phyloP scores from a whole-genome alignment of 78 protist genomes.

The Speleostelium caveatum region DNA sequence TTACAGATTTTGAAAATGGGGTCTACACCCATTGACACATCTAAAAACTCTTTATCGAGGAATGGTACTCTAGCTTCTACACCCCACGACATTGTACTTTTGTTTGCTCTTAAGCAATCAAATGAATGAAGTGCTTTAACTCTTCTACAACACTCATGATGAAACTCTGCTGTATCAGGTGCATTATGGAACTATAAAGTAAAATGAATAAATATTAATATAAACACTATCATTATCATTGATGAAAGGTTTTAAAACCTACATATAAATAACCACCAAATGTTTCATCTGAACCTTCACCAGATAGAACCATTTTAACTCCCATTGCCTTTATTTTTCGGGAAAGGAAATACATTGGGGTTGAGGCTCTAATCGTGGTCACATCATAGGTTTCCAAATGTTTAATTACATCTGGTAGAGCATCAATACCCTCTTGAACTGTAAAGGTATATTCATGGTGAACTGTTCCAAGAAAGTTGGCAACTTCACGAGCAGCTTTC shows the following conservation, averaged over 20 bases:
- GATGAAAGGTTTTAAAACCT: no score
- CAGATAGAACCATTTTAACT: conserved; percentile 93
- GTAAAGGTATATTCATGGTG: conserved; percentile 88
- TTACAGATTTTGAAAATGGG: conserved; percentile 81
- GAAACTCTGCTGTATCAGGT: conserved; percentile 87
- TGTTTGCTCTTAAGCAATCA: conserved; percentile 93
- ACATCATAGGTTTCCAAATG: conserved; percentile 94
- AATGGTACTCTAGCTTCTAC: conserved; percentile 92
- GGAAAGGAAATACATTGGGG: conserved; percentile 93
- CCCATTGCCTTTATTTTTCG: conserved; percentile 92
- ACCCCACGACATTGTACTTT: conserved; percentile 92
- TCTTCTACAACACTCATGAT: conserved; percentile 84
- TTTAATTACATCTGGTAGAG: conserved; percentile 88
- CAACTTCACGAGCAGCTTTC: conserved; percentile 88
- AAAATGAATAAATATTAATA: no score
- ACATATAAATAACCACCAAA: conserved; percentile 81
- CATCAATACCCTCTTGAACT: conserved; percentile 91
- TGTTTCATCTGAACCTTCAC: conserved; percentile 94
- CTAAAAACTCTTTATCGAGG: conserved; percentile 82
- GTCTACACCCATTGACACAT: conserved; percentile 87
- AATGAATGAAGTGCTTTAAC: conserved; percentile 78
- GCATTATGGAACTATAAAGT: conserved; percentile 95
- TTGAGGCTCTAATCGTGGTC: conserved; percentile 92
- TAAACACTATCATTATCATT: no score
- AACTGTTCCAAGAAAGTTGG: conserved; percentile 85